These are phyloP conservation scores for Bruguiera sexangula DNA, from an alignment of 345 rosid genomes.

Conservation along the genomic window DNA sequence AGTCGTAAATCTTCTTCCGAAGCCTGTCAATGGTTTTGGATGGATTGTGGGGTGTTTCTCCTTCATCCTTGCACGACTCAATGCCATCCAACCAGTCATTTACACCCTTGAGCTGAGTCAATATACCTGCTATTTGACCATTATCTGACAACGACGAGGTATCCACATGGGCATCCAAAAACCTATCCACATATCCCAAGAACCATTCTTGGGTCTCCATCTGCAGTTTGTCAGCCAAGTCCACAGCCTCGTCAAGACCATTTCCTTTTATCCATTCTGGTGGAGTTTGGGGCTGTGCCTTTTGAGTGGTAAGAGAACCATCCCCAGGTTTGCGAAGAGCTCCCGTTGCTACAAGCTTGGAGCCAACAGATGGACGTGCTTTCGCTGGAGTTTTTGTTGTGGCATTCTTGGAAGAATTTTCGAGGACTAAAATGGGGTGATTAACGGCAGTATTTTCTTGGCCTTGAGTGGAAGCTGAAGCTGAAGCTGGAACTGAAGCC, in stretches of 20 bases:
- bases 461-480: conserved; percentile 29
- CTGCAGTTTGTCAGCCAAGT: conserved; percentile 66
- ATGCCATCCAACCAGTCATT: conserved; percentile 89
- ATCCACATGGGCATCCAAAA: conserved; percentile 75
- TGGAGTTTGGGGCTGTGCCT: conserved; percentile 44
- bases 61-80: conserved; percentile 50
- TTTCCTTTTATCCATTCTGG: conserved; percentile 74
- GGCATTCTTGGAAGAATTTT: conserved; percentile 44
- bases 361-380: conserved; percentile 45
- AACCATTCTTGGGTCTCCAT: conserved; percentile 93
- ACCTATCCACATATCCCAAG: conserved; percentile 78
- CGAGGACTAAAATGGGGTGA: conserved; percentile 59
- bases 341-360: conserved; percentile 77
- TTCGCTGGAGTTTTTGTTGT: conserved; percentile 47
- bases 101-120: conserved; percentile 87
- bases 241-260: conserved; percentile 65
- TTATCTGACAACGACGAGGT: conserved; percentile 62
- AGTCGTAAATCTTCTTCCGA: conserved; percentile 84
- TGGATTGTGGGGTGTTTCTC: conserved; percentile 43
- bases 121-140: conserved; percentile 85
- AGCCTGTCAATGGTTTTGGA: conserved; percentile 62
- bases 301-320: conserved; percentile 38
- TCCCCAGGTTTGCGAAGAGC: conserved; percentile 59
- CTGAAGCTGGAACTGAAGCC: not conserved
- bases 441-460: conserved; percentile 31